These are phyloP conservation scores for Talaromyces sp. DNA, from an alignment of 2,329 filamentous ascomycete species.

Conservation along the genomic window DNA sequence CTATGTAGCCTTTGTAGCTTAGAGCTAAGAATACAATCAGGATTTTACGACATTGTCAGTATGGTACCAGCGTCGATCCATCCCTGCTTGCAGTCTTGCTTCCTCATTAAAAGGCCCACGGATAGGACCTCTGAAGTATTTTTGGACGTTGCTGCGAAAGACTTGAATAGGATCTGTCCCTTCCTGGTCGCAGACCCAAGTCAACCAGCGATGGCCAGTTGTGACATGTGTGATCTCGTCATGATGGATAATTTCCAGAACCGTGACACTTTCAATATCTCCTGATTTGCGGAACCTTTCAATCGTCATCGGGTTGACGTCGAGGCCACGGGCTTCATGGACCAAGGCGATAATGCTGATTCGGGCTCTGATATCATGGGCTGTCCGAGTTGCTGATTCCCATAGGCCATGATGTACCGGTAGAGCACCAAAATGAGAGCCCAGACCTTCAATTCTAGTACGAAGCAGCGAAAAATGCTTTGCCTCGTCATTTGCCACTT, in stretches of 20 bases:
- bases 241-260: slow-evolving; percentile 43
- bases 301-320: slow-evolving; percentile 46
- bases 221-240: slow-evolving; percentile 49
- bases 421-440: slow-evolving; percentile 42
- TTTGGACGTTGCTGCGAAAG: slow-evolving; percentile 41
- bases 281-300: slow-evolving; percentile 42
- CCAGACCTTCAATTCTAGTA: slow-evolving; percentile 42
- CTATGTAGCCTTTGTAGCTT: background rate
- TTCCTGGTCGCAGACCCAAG: slow-evolving; percentile 46
- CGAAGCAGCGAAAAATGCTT: slow-evolving; percentile 47
- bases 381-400: slow-evolving; percentile 41
- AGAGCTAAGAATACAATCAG: background rate
- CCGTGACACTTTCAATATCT: slow-evolving; percentile 40
- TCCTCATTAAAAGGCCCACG: slow-evolving; percentile 45
- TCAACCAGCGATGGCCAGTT: slow-evolving; percentile 45
- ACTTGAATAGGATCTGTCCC: slow-evolving; percentile 43
- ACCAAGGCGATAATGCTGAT: slow-evolving; percentile 47
- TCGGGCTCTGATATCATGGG: slow-evolving; percentile 42
- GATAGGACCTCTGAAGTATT: slow-evolving; percentile 40
- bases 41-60: slow-evolving; percentile 17
- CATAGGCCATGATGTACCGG: slow-evolving; percentile 46
- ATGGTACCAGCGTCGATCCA: slow-evolving; percentile 43
- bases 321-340: slow-evolving; percentile 44
- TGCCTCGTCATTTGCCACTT: slow-evolving; percentile 46
- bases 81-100: slow-evolving; percentile 41